phyloP scores from a whole-genome alignment of 352 stramenopile genomes.

The Globisporangium ultimum region DNA sequence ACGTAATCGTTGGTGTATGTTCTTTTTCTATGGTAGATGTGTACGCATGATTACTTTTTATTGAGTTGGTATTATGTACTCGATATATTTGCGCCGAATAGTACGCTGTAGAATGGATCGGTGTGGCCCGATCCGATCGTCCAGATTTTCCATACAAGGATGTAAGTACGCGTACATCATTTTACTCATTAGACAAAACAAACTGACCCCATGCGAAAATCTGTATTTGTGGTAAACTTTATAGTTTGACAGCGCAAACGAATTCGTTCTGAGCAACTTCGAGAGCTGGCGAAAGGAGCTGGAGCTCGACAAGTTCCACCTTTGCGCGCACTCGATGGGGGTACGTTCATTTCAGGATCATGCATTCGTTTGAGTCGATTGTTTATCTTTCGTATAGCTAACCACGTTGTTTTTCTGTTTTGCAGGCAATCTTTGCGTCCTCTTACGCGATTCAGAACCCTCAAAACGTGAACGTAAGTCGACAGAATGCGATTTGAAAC shows the following conservation, averaged over 20 bases:
- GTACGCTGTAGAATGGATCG: constrained; percentile 87
- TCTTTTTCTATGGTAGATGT: too few relatives aligned
- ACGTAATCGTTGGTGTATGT: constrained; percentile 9
- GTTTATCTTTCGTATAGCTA: too few relatives aligned
- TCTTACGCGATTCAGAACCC: constrained; percentile 66
- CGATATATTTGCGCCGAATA: constrained; percentile 14
- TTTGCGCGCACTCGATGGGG: constrained; percentile 83
- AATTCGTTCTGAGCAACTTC: constrained; percentile 65
- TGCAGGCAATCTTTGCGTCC: constrained; percentile 78
- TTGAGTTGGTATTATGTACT: neutral
- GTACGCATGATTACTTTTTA: constrained; percentile 1
- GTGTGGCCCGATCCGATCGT: constrained; percentile 71
- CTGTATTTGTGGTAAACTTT: neutral
- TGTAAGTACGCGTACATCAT: constrained; percentile 25
- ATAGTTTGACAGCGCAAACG: constrained; percentile 77
- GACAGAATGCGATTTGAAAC: neutral
- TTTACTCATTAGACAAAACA: neutral
- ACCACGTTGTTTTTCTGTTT: neutral
- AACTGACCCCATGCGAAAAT: neutral
- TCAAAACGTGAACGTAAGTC: constrained; percentile 54
- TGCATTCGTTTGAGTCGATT: too few relatives aligned
- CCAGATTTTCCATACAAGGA: constrained; percentile 70
- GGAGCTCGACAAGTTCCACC: constrained; percentile 57
- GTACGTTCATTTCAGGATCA: constrained; percentile 22
- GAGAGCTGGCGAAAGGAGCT: constrained; percentile 80